A percentile compares a stretch with the other conserved stretches of the same genome.
Evolutionary conservation across 305 asterid genomes (phyloP).

Genomic region (Fraxinus nigra): DNA sequence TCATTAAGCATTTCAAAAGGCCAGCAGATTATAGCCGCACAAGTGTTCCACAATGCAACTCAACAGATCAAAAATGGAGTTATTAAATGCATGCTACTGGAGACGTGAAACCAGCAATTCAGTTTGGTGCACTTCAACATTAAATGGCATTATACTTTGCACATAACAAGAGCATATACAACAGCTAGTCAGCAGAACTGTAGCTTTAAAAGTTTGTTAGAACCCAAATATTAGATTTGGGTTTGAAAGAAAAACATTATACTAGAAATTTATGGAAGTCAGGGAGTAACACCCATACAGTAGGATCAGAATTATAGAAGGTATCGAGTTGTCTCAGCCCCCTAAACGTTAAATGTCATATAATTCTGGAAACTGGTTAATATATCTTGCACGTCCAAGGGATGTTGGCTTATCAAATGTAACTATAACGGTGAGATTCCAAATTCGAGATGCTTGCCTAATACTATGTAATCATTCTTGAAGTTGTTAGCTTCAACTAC

Average conservation of each 20-base stretch:
- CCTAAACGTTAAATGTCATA: background rate
- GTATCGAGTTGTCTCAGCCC: background rate
- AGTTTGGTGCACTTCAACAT: background rate
- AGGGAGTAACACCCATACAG: background rate
- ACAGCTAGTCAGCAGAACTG: slow-evolving; percentile 25
- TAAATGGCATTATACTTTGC: background rate
- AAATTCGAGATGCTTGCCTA: slow-evolving; percentile 26
- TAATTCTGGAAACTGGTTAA: background rate
- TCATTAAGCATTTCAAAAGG: slow-evolving; percentile 18
- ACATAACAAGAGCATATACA: slow-evolving; percentile 14
- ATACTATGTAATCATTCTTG: slow-evolving; percentile 24
- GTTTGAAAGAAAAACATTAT: slow-evolving; percentile 3
- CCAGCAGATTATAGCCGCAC: slow-evolving; percentile 13
- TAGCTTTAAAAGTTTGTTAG: slow-evolving; percentile 32
- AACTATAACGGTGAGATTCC: background rate
- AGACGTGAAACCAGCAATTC: slow-evolving; percentile 3
- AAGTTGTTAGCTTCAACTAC: slow-evolving; percentile 8
- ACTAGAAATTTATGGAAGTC: background rate
- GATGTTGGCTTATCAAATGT: slow-evolving; percentile 3
- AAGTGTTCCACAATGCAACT: background rate
- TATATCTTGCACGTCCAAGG: background rate
- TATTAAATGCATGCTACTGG: slow-evolving; percentile 13
- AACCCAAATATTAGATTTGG: slow-evolving; percentile 4
- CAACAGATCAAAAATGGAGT: background rate
- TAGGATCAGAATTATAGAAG: background rate